These are phyloP conservation scores for Nymphaea thermarum DNA, from an alignment of 164 flowering plant species.

Conservation along the genomic window DNA sequence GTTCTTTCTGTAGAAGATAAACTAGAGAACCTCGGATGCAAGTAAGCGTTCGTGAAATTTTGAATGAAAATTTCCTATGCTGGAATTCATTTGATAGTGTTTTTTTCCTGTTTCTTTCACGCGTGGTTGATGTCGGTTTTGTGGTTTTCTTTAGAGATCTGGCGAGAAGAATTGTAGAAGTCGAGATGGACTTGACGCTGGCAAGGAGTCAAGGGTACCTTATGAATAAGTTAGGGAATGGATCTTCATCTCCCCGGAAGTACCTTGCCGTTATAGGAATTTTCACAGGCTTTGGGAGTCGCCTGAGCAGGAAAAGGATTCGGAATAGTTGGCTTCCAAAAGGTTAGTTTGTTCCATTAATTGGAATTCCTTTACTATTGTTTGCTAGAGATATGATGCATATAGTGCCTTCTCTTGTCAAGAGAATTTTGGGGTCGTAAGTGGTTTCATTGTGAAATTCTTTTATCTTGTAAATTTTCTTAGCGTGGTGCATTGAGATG, in stretches of 20 bases:
- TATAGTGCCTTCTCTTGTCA: too few relatives aligned
- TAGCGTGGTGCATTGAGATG: too few relatives aligned
- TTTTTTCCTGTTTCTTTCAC: neutral
- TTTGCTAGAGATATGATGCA: too few relatives aligned
- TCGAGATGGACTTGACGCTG: constrained; percentile 87
- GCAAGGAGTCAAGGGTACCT: constrained; percentile 92
- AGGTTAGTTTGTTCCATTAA: constrained; percentile 32
- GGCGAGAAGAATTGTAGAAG: constrained; percentile 75
- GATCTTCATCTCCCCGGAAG: constrained; percentile 33
- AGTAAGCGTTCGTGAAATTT: constrained; percentile 27
- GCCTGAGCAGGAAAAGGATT: constrained; percentile 55
- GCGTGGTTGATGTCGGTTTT: neutral
- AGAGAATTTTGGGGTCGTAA: too few relatives aligned
- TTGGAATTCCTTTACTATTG: too few relatives aligned
- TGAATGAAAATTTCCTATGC: neutral
- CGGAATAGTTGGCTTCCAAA: constrained; percentile 93
- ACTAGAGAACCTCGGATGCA: constrained; percentile 76
- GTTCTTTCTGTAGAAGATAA: constrained; percentile 85
- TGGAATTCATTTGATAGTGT: neutral
- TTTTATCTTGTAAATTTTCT: too few relatives aligned
- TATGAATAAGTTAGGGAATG: constrained; percentile 36
- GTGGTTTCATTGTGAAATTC: too few relatives aligned
- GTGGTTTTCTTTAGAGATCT: constrained; percentile 49
- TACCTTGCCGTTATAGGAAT: constrained; percentile 94
- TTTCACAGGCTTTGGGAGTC: constrained; percentile 94